Conservation (phyloP, 495 filamentous ascomycete species). For the Penicillium turbatum region DNA sequence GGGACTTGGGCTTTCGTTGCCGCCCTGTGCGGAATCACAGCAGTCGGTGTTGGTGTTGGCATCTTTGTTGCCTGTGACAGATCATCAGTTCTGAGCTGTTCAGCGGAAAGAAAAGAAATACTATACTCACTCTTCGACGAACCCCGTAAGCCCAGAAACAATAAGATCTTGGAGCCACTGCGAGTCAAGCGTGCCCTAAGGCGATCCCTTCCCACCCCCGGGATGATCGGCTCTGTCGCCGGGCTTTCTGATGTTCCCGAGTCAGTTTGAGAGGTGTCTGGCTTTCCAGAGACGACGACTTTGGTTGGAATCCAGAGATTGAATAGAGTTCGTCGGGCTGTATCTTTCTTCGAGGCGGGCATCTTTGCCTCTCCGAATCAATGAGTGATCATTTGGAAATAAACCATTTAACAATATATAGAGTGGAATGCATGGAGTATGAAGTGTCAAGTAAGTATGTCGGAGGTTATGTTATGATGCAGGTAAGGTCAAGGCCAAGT, state of each 20-base stretch:
- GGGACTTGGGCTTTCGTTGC: background rate
- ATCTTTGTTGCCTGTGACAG: constrained; percentile 15
- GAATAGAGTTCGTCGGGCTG: constrained; percentile 21
- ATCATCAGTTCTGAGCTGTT: background rate
- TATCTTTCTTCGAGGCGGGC: constrained; percentile 17
- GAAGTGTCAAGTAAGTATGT: background rate
- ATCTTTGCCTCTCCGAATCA: constrained; percentile 14
- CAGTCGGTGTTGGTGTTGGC: constrained; percentile 12
- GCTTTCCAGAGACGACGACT: constrained; percentile 11
- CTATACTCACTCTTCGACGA: constrained; percentile 20
- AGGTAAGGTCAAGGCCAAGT: background rate
- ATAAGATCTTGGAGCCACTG: constrained; percentile 25
- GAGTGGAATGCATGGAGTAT: background rate
- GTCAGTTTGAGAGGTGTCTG: constrained; percentile 11
- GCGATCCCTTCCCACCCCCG: constrained; percentile 5
- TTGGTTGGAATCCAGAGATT: constrained; percentile 21
- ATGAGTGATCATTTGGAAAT: constrained; percentile 4
- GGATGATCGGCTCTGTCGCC: constrained; percentile 16
- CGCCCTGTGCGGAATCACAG: constrained; percentile 1
- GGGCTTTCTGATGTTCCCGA: constrained; percentile 29
- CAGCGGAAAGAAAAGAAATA: background rate
- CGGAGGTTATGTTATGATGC: background rate
- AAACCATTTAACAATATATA: constrained; percentile 11
- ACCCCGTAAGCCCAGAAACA: constrained; percentile 19
- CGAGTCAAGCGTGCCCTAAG: constrained; percentile 18